These are phyloP conservation scores for Alnus rubra DNA, from an alignment of 306 rosid species.

Conservation along the genomic window DNA sequence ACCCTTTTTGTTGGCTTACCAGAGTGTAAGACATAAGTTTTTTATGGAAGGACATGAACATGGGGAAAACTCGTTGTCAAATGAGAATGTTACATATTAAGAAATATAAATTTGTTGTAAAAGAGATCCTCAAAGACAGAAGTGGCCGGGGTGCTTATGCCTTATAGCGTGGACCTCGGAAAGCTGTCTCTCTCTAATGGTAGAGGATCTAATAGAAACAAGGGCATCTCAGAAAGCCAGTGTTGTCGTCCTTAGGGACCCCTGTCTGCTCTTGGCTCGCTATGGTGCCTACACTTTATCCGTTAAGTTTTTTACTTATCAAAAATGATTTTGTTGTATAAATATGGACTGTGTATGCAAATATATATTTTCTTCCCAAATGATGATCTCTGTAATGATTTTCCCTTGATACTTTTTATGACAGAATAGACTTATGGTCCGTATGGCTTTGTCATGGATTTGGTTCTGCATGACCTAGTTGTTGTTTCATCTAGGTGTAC, in stretches of 20 bases:
- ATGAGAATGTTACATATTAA: neutral
- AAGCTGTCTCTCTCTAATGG: too few species aligned
- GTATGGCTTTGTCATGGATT: neutral
- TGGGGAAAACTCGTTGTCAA: neutral
- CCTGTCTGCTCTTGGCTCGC: too few species aligned
- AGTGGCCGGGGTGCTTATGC: too few species aligned
- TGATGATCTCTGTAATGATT: neutral
- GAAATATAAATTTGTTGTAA: neutral
- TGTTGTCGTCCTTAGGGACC: too few species aligned
- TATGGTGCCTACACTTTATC: too few species aligned
- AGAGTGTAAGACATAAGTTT: neutral
- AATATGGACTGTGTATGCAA: neutral
- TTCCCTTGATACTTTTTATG: neutral
- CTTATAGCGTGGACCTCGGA: too few species aligned
- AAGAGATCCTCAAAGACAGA: too few species aligned
- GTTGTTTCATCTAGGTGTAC: neutral
- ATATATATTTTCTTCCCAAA: neutral
- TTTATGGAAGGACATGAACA: neutral
- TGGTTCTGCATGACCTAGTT: neutral
- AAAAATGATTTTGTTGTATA: neutral
- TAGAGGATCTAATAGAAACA: too few species aligned
- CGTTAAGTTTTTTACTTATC: too few species aligned
- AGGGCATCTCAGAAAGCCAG: too few species aligned
- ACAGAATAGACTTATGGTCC: neutral
- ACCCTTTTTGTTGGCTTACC: neutral